Conservation (phyloP, 257 asterid genomes). For the Cinchona pubescens region DNA sequence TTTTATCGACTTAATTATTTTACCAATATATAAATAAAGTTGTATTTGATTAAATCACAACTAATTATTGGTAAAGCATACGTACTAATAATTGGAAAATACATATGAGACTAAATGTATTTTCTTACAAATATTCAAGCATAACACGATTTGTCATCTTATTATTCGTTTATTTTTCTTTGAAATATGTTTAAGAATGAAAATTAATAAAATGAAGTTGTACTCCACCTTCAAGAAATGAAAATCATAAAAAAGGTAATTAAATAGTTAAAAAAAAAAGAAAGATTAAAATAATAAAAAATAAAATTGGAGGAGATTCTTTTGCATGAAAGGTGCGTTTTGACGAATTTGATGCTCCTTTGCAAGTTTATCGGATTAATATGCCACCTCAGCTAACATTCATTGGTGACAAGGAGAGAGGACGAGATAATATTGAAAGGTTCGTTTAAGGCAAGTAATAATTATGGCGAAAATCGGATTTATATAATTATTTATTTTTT, state of each 20-base stretch:
- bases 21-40: no score
- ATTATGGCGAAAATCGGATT: background rate
- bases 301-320: background rate
- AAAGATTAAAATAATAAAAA: background rate
- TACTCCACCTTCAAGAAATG: background rate
- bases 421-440: background rate
- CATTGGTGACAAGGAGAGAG: background rate
- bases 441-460: background rate
- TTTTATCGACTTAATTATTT: no score
- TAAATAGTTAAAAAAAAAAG: background rate
- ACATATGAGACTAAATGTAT: no score
- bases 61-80: no score
- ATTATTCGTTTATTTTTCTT: no score
- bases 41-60: no score
- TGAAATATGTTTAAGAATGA: background rate
- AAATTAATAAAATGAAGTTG: background rate
- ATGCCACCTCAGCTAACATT: background rate
- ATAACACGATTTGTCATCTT: background rate
- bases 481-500: no score
- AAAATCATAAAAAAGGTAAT: no score
- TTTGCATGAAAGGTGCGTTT: background rate
- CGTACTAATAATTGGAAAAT: no score
- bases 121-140: no score
- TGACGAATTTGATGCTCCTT: background rate
- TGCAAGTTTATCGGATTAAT: background rate